Conservation (phyloP, 192 early-diverging fungal species). For the Glomus cerebriforme region DNA sequence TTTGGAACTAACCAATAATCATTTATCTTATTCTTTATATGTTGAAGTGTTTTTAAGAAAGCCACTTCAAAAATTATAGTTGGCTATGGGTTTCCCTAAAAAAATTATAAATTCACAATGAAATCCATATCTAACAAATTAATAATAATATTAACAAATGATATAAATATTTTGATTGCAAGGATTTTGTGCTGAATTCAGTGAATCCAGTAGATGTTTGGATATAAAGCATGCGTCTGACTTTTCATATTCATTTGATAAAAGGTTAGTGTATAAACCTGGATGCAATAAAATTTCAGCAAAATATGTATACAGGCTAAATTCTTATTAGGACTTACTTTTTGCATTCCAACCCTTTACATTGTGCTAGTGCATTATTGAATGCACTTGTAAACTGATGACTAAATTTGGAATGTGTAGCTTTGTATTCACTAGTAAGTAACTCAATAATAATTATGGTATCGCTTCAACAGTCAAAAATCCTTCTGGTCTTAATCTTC, state of each 20-base stretch:
- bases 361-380: no score
- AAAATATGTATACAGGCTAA: background rate
- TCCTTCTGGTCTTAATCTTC: no score
- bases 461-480: no score
- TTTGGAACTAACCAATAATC: background rate
- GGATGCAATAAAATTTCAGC: conserved; percentile 5
- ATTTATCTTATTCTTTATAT: conserved; percentile 1
- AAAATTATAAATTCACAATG: conserved; percentile 6
- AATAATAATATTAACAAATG: no score
- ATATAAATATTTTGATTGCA: conserved; percentile 18
- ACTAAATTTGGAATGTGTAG: no score
- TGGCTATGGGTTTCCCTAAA: conserved; percentile 1
- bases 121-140: conserved; percentile 16
- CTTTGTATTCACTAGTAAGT: no score
- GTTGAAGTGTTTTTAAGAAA: conserved; percentile 16
- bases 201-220: background rate
- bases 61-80: no score
- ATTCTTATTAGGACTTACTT: no score
- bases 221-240: conserved; percentile 14
- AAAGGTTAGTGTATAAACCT: background rate
- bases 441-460: no score
- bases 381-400: no score
- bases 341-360: no score
- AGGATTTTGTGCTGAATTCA: conserved; percentile 17
- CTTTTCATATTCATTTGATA: conserved; percentile 1